Evolutionary conservation across 352 stramenopile species (phyloP), one percentile per base, ranked within the genome.

Genomic region (Globisporangium alternatum): DNA sequence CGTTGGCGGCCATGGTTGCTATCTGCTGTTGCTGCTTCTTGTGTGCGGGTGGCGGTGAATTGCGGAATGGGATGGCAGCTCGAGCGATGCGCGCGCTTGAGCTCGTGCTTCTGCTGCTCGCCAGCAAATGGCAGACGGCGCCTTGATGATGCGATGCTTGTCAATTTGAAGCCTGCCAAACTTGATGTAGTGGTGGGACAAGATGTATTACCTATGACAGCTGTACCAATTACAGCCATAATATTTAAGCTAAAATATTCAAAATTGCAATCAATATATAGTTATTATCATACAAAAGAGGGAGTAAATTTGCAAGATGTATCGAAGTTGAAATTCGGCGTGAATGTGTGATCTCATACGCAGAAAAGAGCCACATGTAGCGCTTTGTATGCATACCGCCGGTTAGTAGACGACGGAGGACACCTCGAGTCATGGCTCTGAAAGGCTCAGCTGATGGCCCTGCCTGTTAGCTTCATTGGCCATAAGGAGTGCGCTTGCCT

Each of bases 361-460:
- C 37, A 60, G 22, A 60, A 60, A 60, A 13, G 55, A 60, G 55
- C 37, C 55, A 60, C 21, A 21, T 35, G 37, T 51, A 47, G 35
- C 21, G 6, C 49, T 19, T 60, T 44, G 55, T 47, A 60, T 60
- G 45, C 55, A 60, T 37, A 60, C 55, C 54, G 0, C 5, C 33
- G 55, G 55, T 60, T 35, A 60, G 55, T 52, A 60, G 41, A 60
- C 55, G 25, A 22, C 15, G 37, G 55, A 47, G 35, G 25, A 47
- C 55, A 37, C 15, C 37, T 43, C 37, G 5, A 43, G 12, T 43
- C 37, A 43, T 43, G 37, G 12, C 1, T 43, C 37, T 43, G 37
- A 43, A 43, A 17, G 37, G 37, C 37, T 17, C 37, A 43, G 37
- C 37, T 43, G 37, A 43, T 37, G 33, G 33, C 9, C 33, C 6